A percentile compares a stretch with the other conserved stretches of the same genome.
Conservation (phyloP, 345 rosid species). For the Populus ilicifolia region DNA sequence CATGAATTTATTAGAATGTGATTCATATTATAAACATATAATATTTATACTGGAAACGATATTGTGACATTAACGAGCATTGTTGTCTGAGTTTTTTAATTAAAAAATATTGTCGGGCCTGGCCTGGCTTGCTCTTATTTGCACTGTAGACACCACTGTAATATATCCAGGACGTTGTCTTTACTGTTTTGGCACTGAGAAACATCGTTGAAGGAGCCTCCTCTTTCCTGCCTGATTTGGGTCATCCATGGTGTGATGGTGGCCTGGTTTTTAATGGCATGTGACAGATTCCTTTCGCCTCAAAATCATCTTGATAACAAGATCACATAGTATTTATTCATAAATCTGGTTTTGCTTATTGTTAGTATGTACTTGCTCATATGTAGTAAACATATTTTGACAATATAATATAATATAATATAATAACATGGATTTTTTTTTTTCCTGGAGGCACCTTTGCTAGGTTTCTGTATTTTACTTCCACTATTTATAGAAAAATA, state of each 20-base stretch:
- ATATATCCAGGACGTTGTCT: too few relatives aligned
- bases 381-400: not conserved
- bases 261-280: constrained; percentile 12
- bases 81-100: too few relatives aligned
- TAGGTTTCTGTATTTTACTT: not conserved
- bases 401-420: too few relatives aligned
- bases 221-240: constrained; percentile 19
- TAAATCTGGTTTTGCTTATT: not conserved
- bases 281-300: constrained; percentile 2
- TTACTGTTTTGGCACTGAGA: constrained; percentile 9
- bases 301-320: not conserved
- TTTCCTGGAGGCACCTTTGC: not conserved
- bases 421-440: not conserved
- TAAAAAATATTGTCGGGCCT: too few relatives aligned
- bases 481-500: not conserved
- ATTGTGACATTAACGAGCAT: too few relatives aligned
- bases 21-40: too few relatives aligned
- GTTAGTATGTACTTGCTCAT: not conserved
- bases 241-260: not conserved
- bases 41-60: too few relatives aligned
- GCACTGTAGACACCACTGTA: too few relatives aligned
- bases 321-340: not conserved
- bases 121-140: too few relatives aligned
- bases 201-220: constrained; percentile 13
- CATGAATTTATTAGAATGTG: too few relatives aligned